Percentiles rank a stretch among this genome's conserved stretches.
These are phyloP conservation scores for Fusarium sacchari DNA, from an alignment of 2,329 filamentous ascomycete species.

Conservation along the genomic window DNA sequence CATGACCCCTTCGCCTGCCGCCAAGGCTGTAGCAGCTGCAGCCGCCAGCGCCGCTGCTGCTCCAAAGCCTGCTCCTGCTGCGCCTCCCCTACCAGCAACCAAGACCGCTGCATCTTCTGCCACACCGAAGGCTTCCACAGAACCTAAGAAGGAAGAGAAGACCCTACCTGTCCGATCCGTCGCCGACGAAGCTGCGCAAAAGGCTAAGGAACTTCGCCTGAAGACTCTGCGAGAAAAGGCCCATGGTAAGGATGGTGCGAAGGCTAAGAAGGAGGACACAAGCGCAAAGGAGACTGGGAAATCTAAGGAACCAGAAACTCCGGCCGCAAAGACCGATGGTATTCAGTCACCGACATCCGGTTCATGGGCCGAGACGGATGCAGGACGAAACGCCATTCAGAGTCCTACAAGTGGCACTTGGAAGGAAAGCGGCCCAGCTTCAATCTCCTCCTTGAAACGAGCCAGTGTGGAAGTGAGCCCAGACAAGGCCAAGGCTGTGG, in stretches of 20 bases:
- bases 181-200: constrained; percentile 72
- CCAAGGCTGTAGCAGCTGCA: constrained; percentile 38
- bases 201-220: constrained; percentile 69
- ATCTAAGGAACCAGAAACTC: constrained; percentile 12
- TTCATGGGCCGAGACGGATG: constrained; percentile 51
- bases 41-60: constrained; percentile 28
- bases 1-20: constrained; percentile 35
- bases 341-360: constrained; percentile 59
- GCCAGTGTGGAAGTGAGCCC: constrained; percentile 46
- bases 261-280: constrained; percentile 8
- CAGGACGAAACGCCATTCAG: constrained; percentile 51
- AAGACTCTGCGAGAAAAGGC: constrained; percentile 65
- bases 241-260: constrained; percentile 55
- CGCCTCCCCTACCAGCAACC: constrained; percentile 39
- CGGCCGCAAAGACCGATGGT: constrained; percentile 38
- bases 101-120: constrained; percentile 24
- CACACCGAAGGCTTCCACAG: constrained; percentile 26
- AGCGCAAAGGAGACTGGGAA: constrained; percentile 2
- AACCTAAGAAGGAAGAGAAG: constrained; percentile 43
- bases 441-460: neutral
- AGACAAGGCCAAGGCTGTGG: constrained; percentile 53
- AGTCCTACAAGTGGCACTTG: constrained; percentile 55
- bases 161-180: constrained; percentile 62
- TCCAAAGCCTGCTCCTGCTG: constrained; percentile 40
- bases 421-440: constrained; percentile 47